Conservation (phyloP, 2,329 filamentous ascomycete genomes). For the Xylaria multiplex region DNA sequence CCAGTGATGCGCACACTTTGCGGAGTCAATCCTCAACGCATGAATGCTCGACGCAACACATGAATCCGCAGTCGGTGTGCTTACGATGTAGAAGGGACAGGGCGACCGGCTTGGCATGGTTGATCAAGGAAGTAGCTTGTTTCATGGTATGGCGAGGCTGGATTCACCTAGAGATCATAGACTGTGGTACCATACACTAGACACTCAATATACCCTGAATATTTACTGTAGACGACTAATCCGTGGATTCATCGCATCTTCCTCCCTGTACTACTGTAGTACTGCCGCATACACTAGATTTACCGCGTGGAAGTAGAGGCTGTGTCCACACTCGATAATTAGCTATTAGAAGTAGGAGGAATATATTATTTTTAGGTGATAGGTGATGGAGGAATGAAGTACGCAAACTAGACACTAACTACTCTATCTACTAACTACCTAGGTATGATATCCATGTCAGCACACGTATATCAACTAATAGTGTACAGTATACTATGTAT, state of each 20-base stretch:
- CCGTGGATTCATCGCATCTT: not conserved
- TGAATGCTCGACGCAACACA: not conserved
- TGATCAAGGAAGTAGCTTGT: not conserved
- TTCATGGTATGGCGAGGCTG: conserved; percentile 8
- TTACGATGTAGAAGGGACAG: not conserved
- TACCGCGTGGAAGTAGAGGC: conserved; percentile 1
- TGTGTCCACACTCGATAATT: conserved; percentile 10
- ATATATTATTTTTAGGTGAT: conserved; percentile 35
- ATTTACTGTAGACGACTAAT: not conserved
- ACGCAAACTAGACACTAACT: too few relatives aligned
- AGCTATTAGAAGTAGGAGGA: not conserved
- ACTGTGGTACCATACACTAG: not conserved
- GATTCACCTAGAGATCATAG: not conserved
- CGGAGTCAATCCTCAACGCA: not conserved
- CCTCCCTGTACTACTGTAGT: not conserved
- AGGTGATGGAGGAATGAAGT: conserved; percentile 23
- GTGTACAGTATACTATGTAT: conserved; percentile 28
- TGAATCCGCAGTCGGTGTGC: not conserved
- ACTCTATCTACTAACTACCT: not conserved
- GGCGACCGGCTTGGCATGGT: not conserved
- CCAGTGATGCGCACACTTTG: not conserved
- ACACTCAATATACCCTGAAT: not conserved
- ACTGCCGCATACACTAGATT: not conserved
- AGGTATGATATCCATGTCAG: too few relatives aligned
- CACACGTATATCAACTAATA: conserved; percentile 6